These are phyloP conservation scores for Paratinospora sagittata DNA, from an alignment of 164 flowering plant genomes.

Conservation along the genomic window DNA sequence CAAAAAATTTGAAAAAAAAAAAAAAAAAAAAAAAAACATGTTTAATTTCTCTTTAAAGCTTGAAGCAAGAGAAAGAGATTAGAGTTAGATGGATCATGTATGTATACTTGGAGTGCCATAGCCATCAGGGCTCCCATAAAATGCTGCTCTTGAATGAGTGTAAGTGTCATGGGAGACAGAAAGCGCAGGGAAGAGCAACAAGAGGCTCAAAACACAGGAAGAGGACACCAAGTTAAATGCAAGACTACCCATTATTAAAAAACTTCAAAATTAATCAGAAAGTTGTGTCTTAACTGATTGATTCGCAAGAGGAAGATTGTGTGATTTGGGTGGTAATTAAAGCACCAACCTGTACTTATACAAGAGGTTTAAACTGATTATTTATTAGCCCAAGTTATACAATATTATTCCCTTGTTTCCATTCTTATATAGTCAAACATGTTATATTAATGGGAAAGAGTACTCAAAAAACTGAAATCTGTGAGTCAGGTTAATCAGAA, in stretches of 20 bases:
- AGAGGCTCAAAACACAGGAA: slow-evolving; percentile 10
- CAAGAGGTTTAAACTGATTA: neutral
- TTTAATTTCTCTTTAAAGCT: no score
- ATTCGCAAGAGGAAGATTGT: neutral
- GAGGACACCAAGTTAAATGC: neutral
- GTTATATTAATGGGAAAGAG: no score
- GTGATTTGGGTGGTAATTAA: neutral
- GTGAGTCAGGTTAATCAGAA: no score
- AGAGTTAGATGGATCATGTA: neutral
- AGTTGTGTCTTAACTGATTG: neutral
- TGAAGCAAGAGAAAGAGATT: no score
- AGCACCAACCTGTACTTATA: neutral
- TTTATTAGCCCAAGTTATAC: no score
- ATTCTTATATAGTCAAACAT: no score
- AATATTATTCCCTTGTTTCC: no score
- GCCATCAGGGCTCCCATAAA: slow-evolving; percentile 86
- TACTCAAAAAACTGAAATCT: no score
- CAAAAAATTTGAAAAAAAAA: neutral
- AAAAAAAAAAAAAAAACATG: no score
- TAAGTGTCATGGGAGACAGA: slow-evolving; percentile 36
- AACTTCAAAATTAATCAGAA: neutral
- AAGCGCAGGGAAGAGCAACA: slow-evolving; percentile 36
- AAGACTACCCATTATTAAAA: neutral
- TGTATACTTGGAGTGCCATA: slow-evolving; percentile 65
- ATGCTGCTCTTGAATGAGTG: slow-evolving; percentile 59